These are phyloP conservation scores for Lenzites betulinus DNA, from an alignment of 768 basidiomycete species.

Conservation along the genomic window DNA sequence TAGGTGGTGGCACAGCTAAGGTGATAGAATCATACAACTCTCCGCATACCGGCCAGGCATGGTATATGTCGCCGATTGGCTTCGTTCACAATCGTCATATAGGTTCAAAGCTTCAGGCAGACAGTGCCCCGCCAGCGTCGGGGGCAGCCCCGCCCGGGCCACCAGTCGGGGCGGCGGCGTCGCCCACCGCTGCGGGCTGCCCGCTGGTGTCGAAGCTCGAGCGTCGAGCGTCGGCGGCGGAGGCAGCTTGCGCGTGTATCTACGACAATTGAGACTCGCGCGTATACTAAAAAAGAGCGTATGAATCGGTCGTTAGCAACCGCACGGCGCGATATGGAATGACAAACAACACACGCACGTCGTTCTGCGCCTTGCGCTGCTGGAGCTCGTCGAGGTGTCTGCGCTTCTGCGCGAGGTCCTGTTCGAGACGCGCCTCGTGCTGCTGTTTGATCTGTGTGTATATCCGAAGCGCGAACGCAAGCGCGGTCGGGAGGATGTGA, in stretches of 20 bases:
- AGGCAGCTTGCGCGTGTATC: slow-evolving; percentile 28
- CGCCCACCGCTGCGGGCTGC: neutral
- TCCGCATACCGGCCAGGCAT: too few relatives aligned
- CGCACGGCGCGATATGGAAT: neutral
- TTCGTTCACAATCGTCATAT: too few relatives aligned
- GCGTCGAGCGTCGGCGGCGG: slow-evolving; percentile 15
- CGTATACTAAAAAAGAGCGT: slow-evolving; percentile 16
- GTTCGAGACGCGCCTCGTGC: slow-evolving; percentile 28
- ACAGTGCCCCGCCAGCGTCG: neutral
- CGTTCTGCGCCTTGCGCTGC: slow-evolving; percentile 32
- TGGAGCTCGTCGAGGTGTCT: slow-evolving; percentile 28
- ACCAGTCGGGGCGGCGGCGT: neutral
- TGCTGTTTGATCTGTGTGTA: slow-evolving; percentile 29
- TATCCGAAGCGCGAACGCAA: neutral
- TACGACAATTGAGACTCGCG: slow-evolving; percentile 29
- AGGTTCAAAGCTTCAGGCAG: too few relatives aligned
- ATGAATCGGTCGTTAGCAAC: neutral
- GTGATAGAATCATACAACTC: neutral
- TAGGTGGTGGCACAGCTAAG: neutral
- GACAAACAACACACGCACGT: slow-evolving; percentile 21
- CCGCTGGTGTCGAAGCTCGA: slow-evolving; percentile 3
- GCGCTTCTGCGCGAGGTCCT: slow-evolving; percentile 29
- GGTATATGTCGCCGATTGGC: too few relatives aligned
- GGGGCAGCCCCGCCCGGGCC: neutral
- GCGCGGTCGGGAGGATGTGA: neutral